A percentile compares a stretch with the other conserved stretches of the same genome.
These are phyloP conservation scores for Aegilops longissima DNA, from an alignment of 176 grass and related monocot genomes.

Conservation along the genomic window DNA sequence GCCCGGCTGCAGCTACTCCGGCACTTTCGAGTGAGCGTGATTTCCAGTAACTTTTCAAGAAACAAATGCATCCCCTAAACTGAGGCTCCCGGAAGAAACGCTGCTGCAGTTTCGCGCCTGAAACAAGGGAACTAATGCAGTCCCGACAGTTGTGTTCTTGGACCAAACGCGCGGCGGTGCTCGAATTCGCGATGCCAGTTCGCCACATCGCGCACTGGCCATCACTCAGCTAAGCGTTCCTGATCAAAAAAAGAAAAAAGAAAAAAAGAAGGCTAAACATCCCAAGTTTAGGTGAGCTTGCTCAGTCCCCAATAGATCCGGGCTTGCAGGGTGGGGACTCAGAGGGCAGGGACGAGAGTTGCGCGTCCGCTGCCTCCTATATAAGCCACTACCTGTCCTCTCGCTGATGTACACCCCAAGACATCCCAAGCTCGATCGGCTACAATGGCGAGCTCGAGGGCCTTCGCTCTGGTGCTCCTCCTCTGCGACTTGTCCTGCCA, in stretches of 20 bases:
- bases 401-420: not conserved
- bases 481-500: conserved; percentile 6
- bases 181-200: not conserved
- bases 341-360: not conserved
- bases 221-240: not conserved
- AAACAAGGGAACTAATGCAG: too few relatives aligned
- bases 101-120: too few relatives aligned
- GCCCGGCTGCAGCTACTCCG: too few relatives aligned
- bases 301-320: not conserved
- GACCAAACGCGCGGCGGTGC: not conserved
- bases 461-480: conserved; percentile 23
- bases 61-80: too few relatives aligned
- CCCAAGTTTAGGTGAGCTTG: too few relatives aligned
- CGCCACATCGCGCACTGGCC: not conserved
- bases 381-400: not conserved
- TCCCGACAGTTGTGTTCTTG: not conserved
- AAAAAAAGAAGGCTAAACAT: too few relatives aligned
- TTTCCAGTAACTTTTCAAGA: too few relatives aligned
- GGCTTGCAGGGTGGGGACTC: not conserved
- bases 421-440: not conserved
- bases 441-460: conserved; percentile 28
- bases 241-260: too few relatives aligned
- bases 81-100: too few relatives aligned
- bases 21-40: too few relatives aligned
- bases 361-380: not conserved